Base-by-base conservation (phyloP, 345 rosid genomes). In the Xanthoceras sorbifolium region DNA sequence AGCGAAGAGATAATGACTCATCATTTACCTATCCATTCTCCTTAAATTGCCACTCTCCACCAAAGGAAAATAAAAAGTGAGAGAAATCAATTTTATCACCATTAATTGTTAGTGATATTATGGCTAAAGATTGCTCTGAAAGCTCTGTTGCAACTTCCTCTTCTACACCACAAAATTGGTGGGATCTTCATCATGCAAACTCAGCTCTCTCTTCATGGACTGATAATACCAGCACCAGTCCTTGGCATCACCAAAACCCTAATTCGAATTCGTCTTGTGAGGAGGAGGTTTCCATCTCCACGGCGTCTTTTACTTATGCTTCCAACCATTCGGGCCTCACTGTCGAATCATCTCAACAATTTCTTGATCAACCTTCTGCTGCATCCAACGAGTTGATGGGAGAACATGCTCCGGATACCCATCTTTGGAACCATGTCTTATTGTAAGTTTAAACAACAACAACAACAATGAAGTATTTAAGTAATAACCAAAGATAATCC, bases 261-360 rank as follows among this genome's bases (percentile, higher is more conserved):
- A 84, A 71, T 57, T 76, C 89, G 3, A 86, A 86, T 81, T 84
- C 84, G 22, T 81, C 92, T 25, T 86, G 90, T 28, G 97, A 89
- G 54, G 95, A 87, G 48, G 93, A 88, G 62, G 89, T 84, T 67
- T 85, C 90, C 20, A 89, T 86, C 80, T 89, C 94, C 2, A 83
- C 86, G 6, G 82, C 86, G 8, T 85, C 91, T 7, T 84, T 86
- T 52, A 84, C 87, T 18, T 88, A 81, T 72, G 85, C 90, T 23
- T 90, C 94, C 20, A 89, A 86, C 76, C 95, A 89, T 81, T 88
- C 90, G 3, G 92, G 88, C 17, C 83, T 87, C 23, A 85, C 92
- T 0, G 93, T 80, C 18, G 93, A 89, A 69, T 87, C 91, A 3
- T 81, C 90, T 11, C 82, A 77, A 64, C 85, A 81, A 22, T 84